Evolutionary conservation across 805 yeast genomes (phyloP).

Genomic region (Saccharomycopsis oosterbeekiorum): DNA sequence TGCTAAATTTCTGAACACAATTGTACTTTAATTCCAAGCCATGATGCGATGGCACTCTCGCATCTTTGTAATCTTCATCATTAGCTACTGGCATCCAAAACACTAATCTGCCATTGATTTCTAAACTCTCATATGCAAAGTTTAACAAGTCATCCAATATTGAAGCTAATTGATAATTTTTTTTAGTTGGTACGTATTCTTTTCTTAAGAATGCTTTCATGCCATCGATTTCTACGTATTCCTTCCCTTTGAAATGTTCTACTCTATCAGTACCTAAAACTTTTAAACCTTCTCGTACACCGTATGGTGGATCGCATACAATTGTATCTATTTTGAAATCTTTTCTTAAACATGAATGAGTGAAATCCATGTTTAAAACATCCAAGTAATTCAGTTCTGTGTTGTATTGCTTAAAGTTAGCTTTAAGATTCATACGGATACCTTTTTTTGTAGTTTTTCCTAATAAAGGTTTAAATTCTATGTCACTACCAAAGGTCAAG

Average conservation of each 20-base stretch:
- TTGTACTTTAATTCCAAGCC: constrained; percentile 60
- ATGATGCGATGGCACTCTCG: constrained; percentile 64
- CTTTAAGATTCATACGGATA: constrained; percentile 28
- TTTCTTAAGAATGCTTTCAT: constrained; percentile 63
- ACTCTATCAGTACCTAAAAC: constrained; percentile 70
- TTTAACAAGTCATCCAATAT: constrained; percentile 67
- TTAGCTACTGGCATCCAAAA: constrained; percentile 99
- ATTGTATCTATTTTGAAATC: constrained; percentile 64
- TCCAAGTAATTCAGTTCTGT: constrained; percentile 54
- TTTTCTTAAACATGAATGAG: constrained; percentile 70
- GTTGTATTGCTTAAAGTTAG: constrained; percentile 70
- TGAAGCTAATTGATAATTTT: constrained; percentile 72
- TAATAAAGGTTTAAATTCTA: constrained; percentile 66
- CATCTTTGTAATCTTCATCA: constrained; percentile 57
- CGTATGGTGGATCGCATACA: constrained; percentile 96
- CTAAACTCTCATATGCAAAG: constrained; percentile 65
- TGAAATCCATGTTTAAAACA: constrained; percentile 86
- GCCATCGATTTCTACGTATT: constrained; percentile 66
- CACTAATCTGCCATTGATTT: constrained; percentile 68
- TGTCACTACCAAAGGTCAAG: constrained; percentile 75
- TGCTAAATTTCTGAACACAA: constrained; percentile 80
- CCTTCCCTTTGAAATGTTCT: constrained; percentile 61
- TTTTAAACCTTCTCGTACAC: constrained; percentile 90
- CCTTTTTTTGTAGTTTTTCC: constrained; percentile 43
- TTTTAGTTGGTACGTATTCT: constrained; percentile 88